Evolutionary conservation across 495 filamentous ascomycete genomes (phyloP).

Genomic region (Daldinia vernicosa): DNA sequence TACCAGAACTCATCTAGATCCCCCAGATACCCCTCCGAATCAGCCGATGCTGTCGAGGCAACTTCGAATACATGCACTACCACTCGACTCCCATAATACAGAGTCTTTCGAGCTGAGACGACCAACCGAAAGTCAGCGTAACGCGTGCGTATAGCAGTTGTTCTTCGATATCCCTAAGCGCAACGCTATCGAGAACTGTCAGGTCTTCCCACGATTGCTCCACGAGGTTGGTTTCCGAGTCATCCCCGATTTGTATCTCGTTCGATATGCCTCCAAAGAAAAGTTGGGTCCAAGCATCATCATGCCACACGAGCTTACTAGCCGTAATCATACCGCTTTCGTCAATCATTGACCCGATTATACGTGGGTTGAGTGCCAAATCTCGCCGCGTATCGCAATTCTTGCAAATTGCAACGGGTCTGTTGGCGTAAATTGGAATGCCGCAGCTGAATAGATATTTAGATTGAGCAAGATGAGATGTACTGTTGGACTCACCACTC

Average conservation of each 20-base stretch:
- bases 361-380: constrained; percentile 64
- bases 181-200: constrained; percentile 44
- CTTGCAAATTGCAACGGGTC: constrained; percentile 56
- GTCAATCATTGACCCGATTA: constrained; percentile 63
- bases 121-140: constrained; percentile 66
- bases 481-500: constrained; percentile 60
- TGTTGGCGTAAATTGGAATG: constrained; percentile 64
- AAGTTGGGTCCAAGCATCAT: constrained; percentile 62
- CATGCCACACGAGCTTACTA: constrained; percentile 62
- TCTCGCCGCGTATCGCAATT: constrained; percentile 57
- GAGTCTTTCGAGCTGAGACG: constrained; percentile 54
- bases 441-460: constrained; percentile 58
- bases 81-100: constrained; percentile 58
- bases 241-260: not conserved
- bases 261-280: constrained; percentile 51
- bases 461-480: constrained; percentile 2
- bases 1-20: not conserved
- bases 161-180: constrained; percentile 58
- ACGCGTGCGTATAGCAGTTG: constrained; percentile 59
- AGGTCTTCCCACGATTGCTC: constrained; percentile 51
- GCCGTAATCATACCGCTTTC: constrained; percentile 61
- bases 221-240: constrained; percentile 11
- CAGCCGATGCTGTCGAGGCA: not conserved
- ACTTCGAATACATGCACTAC: constrained; percentile 37
- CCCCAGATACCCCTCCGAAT: not conserved